These are phyloP conservation scores for Penicillium sp. DNA, from an alignment of 2,329 filamentous ascomycete species.

Conservation along the genomic window DNA sequence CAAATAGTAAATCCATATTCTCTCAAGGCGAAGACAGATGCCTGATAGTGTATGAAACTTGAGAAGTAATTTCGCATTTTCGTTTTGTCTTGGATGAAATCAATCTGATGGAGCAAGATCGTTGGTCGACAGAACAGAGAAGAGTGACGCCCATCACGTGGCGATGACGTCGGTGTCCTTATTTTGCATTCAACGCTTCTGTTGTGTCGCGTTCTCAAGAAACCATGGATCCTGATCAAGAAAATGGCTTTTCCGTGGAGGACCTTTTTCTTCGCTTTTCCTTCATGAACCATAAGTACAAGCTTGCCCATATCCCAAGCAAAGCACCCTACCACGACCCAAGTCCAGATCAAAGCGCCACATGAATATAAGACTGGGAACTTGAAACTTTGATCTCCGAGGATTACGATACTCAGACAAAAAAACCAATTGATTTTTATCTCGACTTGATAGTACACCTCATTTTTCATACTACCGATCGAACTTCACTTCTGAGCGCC, in stretches of 20 bases:
- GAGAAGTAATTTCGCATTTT: not conserved
- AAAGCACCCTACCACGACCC: not conserved
- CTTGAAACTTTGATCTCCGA: not conserved
- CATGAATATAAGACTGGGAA: not conserved
- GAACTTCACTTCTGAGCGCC: not conserved
- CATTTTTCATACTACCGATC: not conserved
- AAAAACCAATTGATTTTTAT: not conserved
- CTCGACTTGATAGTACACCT: not conserved
- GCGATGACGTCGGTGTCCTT: slow-evolving; percentile 20
- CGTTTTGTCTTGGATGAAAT: not conserved
- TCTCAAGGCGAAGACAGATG: not conserved
- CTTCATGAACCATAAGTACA: too few relatives aligned
- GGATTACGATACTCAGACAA: not conserved
- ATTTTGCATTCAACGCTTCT: not conserved
- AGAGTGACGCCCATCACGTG: slow-evolving; percentile 13
- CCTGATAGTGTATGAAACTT: not conserved
- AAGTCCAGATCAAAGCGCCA: not conserved
- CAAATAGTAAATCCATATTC: not conserved
- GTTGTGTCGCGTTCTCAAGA: not conserved
- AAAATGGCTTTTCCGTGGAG: not conserved
- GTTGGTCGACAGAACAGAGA: slow-evolving; percentile 2
- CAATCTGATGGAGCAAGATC: not conserved
- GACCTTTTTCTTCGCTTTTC: too few relatives aligned
- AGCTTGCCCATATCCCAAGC: not conserved
- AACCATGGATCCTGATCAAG: not conserved